Base-by-base conservation (phyloP, 2,329 filamentous ascomycete genomes). In the Metarhizium brunneum region DNA sequence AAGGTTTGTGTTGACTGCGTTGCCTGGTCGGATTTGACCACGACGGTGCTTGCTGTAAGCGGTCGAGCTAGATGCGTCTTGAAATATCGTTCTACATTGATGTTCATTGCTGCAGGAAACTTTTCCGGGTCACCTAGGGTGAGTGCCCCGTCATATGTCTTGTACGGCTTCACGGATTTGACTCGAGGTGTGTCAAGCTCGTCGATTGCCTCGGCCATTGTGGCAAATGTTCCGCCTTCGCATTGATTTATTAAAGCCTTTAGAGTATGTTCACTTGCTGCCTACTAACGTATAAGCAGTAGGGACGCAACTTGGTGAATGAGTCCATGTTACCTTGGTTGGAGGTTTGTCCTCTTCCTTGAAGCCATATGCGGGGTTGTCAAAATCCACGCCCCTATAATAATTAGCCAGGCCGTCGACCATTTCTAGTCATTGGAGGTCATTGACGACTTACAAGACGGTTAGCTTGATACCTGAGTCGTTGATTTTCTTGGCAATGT, bases 41-140 rank as follows among this genome's bases (percentile, higher is more conserved):
- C 86, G 56, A 92, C 95, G 1, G 84, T 87, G 66, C 85, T 95
- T 30, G 92, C 90, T 8, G 86, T 80, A 2, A 86, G 84, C 1
- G 91, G 80, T 58, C 81, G 82, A 7, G 90, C 90, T 32, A 86
- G 74, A 70, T 92, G 90, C 0, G 88, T 94, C 68, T 88, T 88
- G 63, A 92, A 92, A 68, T 95, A 99, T 55, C 94, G 83, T 69
- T 97, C 91, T 1, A 99, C 86, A 56, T 89, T 85, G 64, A 99
- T 95, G 25, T 79, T 82, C 64, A 96, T 73, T 1, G 91, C 88
- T 16, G 85, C 83, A 3, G 87, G 81, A 63, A 89, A 91, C 18
- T 81, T 80, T n/a, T 79, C 73, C 0, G 85, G 81, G 62, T 96
- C 83, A 4, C 94, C 94, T 2, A 99, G 79, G 0, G 84, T 90